A percentile compares a stretch with the other conserved stretches of the same genome.
Evolutionary conservation across 352 stramenopile genomes (phyloP).

Genomic region (Pythium graminicola): DNA sequence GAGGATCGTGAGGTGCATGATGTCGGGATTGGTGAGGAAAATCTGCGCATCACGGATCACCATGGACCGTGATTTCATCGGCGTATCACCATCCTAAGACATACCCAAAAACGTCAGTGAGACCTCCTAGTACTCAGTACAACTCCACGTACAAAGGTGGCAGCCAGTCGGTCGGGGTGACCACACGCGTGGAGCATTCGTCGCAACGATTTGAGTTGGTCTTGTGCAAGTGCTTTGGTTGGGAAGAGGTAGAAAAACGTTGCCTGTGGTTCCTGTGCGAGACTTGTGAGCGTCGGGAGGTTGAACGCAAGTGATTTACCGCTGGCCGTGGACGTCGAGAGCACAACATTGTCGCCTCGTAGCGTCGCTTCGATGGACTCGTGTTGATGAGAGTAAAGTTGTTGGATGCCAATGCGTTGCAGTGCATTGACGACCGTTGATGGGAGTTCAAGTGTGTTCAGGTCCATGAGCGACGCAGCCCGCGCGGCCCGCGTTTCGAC

Average conservation of each 20-base stretch:
- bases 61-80: slow-evolving; percentile 79
- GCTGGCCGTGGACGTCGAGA: slow-evolving; percentile 95
- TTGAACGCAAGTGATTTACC: slow-evolving; percentile 98
- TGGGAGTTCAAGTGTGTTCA: slow-evolving; percentile 36
- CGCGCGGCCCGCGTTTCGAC: slow-evolving; percentile 50
- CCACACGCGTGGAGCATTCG: slow-evolving; percentile 54
- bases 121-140: too few relatives aligned
- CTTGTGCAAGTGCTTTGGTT: slow-evolving; percentile 97
- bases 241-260: slow-evolving; percentile 95
- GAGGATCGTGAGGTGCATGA: slow-evolving; percentile 95
- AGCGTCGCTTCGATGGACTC: slow-evolving; percentile 84
- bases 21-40: slow-evolving; percentile 99
- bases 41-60: slow-evolving; percentile 87
- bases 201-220: slow-evolving; percentile 92
- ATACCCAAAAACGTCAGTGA: slow-evolving; percentile 1
- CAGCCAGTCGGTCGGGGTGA: slow-evolving; percentile 40
- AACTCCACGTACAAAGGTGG: slow-evolving; percentile 55
- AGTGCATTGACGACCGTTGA: slow-evolving; percentile 36
- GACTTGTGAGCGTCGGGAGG: slow-evolving; percentile 86
- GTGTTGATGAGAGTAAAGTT: slow-evolving; percentile 92
- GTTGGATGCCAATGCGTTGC: slow-evolving; percentile 37
- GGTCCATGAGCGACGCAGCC: slow-evolving; percentile 32
- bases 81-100: slow-evolving; percentile 93
- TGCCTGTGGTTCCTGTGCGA: slow-evolving; percentile 43
- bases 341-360: slow-evolving; percentile 85